Percentiles rank a stretch among this genome's conserved stretches.
phyloP scores from a whole-genome alignment of 192 early-diverging fungal genomes.

The Coemansia sp. region DNA sequence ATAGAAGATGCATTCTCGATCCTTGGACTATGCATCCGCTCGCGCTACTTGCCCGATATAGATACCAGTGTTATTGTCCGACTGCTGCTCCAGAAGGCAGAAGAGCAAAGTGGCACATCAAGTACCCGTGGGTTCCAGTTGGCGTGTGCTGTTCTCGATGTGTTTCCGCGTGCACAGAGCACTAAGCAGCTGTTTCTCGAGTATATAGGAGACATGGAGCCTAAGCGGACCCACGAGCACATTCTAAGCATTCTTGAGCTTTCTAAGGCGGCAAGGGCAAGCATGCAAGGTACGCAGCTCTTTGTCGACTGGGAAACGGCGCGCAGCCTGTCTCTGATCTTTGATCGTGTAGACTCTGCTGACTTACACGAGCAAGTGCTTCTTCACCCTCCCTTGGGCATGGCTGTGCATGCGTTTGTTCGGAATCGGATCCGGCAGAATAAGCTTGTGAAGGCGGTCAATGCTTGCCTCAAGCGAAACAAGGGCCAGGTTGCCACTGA shows the following conservation, averaged over 20 bases:
- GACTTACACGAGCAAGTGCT: conserved; percentile 34
- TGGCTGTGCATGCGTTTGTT: conserved; percentile 34
- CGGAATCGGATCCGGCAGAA: conserved; percentile 41
- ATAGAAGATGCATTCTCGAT: conserved; percentile 21
- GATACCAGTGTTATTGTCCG: conserved; percentile 14
- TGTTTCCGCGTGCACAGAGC: conserved; percentile 9
- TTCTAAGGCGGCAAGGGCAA: conserved; percentile 9
- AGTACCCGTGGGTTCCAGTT: conserved; percentile 10
- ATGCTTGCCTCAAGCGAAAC: conserved; percentile 31
- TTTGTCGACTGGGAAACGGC: conserved; percentile 31
- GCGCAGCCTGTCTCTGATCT: conserved; percentile 30
- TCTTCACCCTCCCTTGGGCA: conserved; percentile 28
- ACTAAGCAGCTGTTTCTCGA: conserved; percentile 9
- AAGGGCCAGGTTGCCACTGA: conserved; percentile 37
- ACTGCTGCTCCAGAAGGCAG: conserved; percentile 7
- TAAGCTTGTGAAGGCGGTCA: conserved; percentile 29
- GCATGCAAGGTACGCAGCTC: conserved; percentile 7
- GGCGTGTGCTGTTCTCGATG: conserved; percentile 29
- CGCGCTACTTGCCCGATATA: conserved; percentile 26
- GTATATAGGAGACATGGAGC: conserved; percentile 11
- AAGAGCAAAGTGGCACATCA: neutral
- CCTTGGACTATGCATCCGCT: conserved; percentile 36
- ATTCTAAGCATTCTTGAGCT: conserved; percentile 27
- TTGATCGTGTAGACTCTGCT: conserved; percentile 33
- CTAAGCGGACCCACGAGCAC: conserved; percentile 15